Conservation (phyloP, 345 rosid species). For the Excoecaria agallocha region DNA sequence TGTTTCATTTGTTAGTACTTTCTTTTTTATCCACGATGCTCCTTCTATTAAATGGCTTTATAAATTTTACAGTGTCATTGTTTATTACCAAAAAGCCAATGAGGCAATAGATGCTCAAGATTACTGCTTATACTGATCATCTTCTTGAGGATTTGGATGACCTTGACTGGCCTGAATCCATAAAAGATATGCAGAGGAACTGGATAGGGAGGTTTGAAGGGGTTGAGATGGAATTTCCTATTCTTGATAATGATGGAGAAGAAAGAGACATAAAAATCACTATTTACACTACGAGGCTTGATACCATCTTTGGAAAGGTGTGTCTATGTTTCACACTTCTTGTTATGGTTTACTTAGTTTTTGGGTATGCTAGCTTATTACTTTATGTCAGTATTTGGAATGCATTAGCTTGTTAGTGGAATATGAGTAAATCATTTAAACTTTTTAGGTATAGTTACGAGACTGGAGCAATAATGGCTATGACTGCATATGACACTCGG, state of each 20-base stretch:
- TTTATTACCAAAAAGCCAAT: constrained; percentile 98
- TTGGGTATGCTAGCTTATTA: background rate
- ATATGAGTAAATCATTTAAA: background rate
- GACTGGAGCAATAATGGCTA: constrained; percentile 97
- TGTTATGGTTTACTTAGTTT: constrained; percentile 12
- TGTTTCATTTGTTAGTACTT: constrained; percentile 2
- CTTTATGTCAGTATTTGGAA: constrained; percentile 5
- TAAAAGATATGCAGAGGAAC: constrained; percentile 93
- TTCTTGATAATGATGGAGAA: constrained; percentile 52
- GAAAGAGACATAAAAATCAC: constrained; percentile 54
- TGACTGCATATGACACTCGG: constrained; percentile 84
- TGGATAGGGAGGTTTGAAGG: constrained; percentile 97
- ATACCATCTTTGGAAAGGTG: constrained; percentile 84
- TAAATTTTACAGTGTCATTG: constrained; percentile 89
- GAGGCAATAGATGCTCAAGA: constrained; percentile 98
- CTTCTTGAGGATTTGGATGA: constrained; percentile 90
- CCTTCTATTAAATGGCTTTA: constrained; percentile 53
- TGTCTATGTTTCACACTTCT: constrained; percentile 9
- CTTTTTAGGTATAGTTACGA: constrained; percentile 62
- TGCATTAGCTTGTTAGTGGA: background rate
- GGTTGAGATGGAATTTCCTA: constrained; percentile 61
- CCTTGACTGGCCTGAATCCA: constrained; percentile 90
- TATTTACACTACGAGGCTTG: constrained; percentile 86
- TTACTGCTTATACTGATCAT: constrained; percentile 88
- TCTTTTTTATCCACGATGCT: constrained; percentile 16